Evolutionary conservation across 768 basidiomycete genomes (phyloP).

Genomic region (Boletus rex-veris): DNA sequence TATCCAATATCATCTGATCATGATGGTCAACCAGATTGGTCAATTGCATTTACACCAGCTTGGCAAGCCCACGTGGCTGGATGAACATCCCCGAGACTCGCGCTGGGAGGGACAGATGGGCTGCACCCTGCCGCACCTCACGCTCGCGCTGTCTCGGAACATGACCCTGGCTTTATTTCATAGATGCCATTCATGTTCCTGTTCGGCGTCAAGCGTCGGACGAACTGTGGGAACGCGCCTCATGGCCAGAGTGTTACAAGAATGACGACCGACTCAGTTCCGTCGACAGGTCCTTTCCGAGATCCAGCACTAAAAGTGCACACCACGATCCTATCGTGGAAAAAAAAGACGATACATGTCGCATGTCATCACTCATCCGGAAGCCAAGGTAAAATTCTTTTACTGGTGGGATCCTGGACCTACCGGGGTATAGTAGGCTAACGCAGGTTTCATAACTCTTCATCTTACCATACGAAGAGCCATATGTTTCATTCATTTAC

Average conservation of each 20-base stretch:
- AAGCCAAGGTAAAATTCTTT: neutral
- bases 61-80: conserved; percentile 18
- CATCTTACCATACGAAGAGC: neutral
- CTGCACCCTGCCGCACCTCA: neutral
- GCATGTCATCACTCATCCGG: neutral
- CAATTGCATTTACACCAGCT: conserved; percentile 6
- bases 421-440: neutral
- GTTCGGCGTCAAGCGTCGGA: neutral
- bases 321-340: conserved; percentile 10
- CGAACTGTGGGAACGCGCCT: conserved; percentile 6
- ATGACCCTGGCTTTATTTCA: conserved; percentile 1
- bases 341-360: conserved; percentile 2
- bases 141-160: neutral
- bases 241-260: conserved; percentile 1
- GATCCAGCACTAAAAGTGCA: neutral
- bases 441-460: neutral
- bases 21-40: neutral
- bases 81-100: neutral
- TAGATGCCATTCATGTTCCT: neutral
- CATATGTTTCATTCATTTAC: conserved; percentile 4
- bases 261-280: conserved; percentile 7
- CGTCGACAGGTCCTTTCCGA: conserved; percentile 3
- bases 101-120: neutral
- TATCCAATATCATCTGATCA: conserved; percentile 3
- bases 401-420: conserved; percentile 1